Conservation (phyloP, 2,329 filamentous ascomycete species). For the Myriangium duriaei region DNA sequence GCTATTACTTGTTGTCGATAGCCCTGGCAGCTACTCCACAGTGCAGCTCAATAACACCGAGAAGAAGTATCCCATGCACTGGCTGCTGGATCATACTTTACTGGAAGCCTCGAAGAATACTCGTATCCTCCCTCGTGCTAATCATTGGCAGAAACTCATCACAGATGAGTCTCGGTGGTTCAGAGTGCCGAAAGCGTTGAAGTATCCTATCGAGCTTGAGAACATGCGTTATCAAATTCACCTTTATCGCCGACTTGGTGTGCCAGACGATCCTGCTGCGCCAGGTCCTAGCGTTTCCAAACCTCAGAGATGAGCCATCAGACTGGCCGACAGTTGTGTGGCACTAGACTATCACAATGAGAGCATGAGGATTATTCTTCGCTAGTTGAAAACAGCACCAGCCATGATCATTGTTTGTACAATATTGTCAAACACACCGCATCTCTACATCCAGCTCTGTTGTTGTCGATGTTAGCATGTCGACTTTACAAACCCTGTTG, state of each 20-base stretch:
- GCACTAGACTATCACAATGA: too few relatives aligned
- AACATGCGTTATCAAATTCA: conserved; percentile 94
- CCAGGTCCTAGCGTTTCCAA: conserved; percentile 2
- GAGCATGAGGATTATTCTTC: too few relatives aligned
- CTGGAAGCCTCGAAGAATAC: conserved; percentile 24
- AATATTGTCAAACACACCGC: too few relatives aligned
- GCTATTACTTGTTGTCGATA: conserved; percentile 76
- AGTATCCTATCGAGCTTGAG: conserved; percentile 76
- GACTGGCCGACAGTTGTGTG: too few relatives aligned
- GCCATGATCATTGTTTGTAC: too few relatives aligned
- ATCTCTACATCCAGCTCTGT: too few relatives aligned
- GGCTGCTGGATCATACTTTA: conserved; percentile 75
- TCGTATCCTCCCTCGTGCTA: conserved; percentile 10
- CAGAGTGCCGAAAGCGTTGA: conserved; percentile 48
- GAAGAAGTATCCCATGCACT: conserved; percentile 82
- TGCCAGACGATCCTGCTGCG: conserved; percentile 3
- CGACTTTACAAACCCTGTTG: too few relatives aligned
- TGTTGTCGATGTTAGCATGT: too few relatives aligned
- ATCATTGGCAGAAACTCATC: conserved; percentile 60
- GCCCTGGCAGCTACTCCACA: conserved; percentile 84
- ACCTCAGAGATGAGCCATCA: too few relatives aligned
- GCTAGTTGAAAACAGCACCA: too few relatives aligned
- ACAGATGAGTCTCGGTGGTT: conserved; percentile 78
- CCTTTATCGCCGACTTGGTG: conserved; percentile 43
- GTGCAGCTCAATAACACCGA: conserved; percentile 46